Conservation (phyloP, 108 stramenopile species). For the Cyclotella sp. region DNA sequence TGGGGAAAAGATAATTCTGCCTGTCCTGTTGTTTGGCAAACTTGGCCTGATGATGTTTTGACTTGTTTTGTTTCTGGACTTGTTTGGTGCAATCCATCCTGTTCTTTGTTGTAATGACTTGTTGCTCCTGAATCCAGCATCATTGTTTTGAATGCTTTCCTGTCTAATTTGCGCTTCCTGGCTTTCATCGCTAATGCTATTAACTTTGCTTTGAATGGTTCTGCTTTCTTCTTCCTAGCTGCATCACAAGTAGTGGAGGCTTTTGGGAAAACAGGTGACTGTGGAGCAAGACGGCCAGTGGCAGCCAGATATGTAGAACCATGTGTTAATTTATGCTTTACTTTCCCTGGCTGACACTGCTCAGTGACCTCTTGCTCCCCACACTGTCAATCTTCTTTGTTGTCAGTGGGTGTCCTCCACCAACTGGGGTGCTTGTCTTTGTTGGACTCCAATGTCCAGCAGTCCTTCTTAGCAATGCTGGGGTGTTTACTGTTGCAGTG, state of each 20-base stretch:
- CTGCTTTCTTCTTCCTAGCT: not conserved
- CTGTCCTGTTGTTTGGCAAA: not conserved
- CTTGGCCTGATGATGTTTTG: not conserved
- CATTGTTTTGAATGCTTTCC: not conserved
- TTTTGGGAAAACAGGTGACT: not conserved
- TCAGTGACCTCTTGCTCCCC: not conserved
- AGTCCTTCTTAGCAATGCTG: not conserved
- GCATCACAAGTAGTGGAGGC: not conserved
- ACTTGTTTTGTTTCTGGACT: not conserved
- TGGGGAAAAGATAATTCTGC: not conserved
- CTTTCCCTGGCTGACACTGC: constrained; percentile 8
- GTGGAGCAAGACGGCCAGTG: not conserved
- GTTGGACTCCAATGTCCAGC: not conserved
- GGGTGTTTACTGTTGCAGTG: not conserved
- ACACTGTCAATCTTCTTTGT: not conserved
- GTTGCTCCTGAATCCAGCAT: constrained; percentile 4
- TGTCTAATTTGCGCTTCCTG: not conserved
- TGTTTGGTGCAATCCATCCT: not conserved
- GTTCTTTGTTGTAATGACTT: not conserved
- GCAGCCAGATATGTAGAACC: not conserved
- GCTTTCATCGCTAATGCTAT: constrained; percentile 2
- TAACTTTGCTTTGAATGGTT: not conserved
- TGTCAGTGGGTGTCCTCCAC: not conserved
- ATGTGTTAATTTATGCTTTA: not conserved
- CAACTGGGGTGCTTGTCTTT: not conserved